A percentile compares a stretch with the other conserved stretches of the same genome.
Evolutionary conservation across 768 basidiomycete genomes (phyloP).

Genomic region (Royoungia palumana): DNA sequence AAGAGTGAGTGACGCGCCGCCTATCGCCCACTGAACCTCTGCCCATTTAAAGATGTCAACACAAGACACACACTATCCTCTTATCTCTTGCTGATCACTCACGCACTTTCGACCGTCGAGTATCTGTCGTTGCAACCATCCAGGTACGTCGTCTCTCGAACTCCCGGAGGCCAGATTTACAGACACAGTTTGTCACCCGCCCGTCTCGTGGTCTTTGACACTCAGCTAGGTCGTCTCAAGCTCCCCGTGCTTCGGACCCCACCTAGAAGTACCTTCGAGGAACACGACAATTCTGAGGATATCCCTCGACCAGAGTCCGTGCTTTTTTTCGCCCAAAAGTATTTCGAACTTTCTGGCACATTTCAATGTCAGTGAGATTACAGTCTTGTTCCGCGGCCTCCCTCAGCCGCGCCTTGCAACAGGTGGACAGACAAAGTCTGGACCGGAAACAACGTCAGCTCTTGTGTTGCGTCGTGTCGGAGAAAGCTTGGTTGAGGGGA

Average conservation of each 20-base stretch:
- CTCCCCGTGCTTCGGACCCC: conserved; percentile 45
- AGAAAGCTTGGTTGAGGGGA: neutral
- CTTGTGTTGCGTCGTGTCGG: conserved; percentile 15
- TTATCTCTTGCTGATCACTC: conserved; percentile 48
- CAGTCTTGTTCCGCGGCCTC: neutral
- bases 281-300: conserved; percentile 19
- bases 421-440: conserved; percentile 2
- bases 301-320: conserved; percentile 34
- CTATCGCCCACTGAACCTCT: neutral
- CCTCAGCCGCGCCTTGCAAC: conserved; percentile 9
- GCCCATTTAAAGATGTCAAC: conserved; percentile 1
- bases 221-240: conserved; percentile 46
- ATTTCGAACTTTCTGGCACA: conserved; percentile 51
- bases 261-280: conserved; percentile 7
- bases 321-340: conserved; percentile 43
- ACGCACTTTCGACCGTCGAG: conserved; percentile 42
- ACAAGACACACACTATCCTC: conserved; percentile 42
- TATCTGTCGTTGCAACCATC: conserved; percentile 30
- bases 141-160: conserved; percentile 16
- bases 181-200: conserved; percentile 19
- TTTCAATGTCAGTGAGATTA: conserved; percentile 42
- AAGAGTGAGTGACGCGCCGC: conserved; percentile 22
- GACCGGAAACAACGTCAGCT: neutral
- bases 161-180: conserved; percentile 1
- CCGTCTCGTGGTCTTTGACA: conserved; percentile 58